A percentile compares a stretch with the other conserved stretches of the same genome.
Evolutionary conservation across 139 green algal species (phyloP).

Genomic region (Chlamydomonas schloesseri): DNA sequence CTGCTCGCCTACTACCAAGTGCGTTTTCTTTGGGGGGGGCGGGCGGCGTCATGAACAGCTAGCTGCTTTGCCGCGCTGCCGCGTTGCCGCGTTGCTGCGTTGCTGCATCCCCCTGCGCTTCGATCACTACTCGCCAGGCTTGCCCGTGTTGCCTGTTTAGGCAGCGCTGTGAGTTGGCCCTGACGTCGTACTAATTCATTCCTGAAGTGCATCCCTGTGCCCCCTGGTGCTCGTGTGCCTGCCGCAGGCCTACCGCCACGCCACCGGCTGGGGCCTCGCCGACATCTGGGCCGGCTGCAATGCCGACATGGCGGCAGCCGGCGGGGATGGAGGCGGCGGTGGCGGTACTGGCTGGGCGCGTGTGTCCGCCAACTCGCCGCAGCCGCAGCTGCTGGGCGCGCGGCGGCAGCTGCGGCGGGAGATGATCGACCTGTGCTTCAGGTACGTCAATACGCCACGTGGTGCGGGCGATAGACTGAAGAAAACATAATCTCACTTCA

Average conservation of each 20-base stretch:
- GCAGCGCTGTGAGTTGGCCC: too few relatives aligned
- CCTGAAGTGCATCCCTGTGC: too few relatives aligned
- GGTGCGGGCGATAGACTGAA: too few relatives aligned
- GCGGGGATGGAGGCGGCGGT: not conserved
- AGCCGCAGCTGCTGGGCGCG: constrained; percentile 46
- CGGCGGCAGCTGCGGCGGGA: constrained; percentile 49
- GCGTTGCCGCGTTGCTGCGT: too few relatives aligned
- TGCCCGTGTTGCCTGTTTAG: too few relatives aligned
- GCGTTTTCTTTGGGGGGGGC: not conserved
- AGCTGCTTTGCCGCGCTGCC: too few relatives aligned
- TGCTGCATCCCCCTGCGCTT: too few relatives aligned
- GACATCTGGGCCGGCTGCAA: constrained; percentile 47
- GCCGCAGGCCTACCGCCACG: constrained; percentile 55
- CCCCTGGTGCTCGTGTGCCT: too few relatives aligned
- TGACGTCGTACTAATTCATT: too few relatives aligned
- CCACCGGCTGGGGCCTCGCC: constrained; percentile 43
- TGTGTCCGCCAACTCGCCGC: constrained; percentile 23
- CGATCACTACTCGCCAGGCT: not conserved
- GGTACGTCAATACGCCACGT: too few relatives aligned
- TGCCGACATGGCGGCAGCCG: not conserved
- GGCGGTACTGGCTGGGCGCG: not conserved
- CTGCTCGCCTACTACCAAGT: constrained; percentile 51
- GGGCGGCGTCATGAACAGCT: too few relatives aligned
- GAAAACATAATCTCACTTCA: too few relatives aligned
- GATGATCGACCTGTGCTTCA: constrained; percentile 56